These are phyloP conservation scores for Clonostachys solani DNA, from an alignment of 2,329 filamentous ascomycete genomes.

Conservation along the genomic window DNA sequence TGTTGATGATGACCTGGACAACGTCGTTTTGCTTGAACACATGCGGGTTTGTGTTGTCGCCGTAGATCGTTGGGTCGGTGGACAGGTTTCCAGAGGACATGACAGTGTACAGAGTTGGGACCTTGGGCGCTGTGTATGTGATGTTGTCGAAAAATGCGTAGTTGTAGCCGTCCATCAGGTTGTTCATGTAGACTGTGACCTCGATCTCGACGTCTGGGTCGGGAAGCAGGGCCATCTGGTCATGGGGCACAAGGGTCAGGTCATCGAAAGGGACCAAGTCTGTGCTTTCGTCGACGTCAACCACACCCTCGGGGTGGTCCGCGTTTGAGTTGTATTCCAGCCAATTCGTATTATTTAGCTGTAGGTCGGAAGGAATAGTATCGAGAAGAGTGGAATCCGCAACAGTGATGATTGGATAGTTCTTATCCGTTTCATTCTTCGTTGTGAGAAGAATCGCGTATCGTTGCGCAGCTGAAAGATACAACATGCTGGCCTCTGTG, in stretches of 20 bases:
- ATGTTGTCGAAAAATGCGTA: conserved; percentile 58
- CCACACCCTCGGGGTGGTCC: conserved; percentile 36
- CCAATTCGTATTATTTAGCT: conserved; percentile 64
- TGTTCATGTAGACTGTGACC: conserved; percentile 60
- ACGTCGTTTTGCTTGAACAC: conserved; percentile 49
- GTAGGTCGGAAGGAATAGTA: conserved; percentile 58
- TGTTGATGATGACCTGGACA: conserved; percentile 56
- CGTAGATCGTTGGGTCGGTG: conserved; percentile 44
- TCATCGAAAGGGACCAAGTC: conserved; percentile 71
- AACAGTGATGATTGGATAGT: conserved; percentile 64
- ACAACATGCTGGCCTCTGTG: conserved; percentile 57
- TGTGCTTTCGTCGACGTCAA: conserved; percentile 72
- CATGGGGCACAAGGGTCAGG: conserved; percentile 63
- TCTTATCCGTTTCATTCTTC: conserved; percentile 54
- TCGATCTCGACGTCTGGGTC: conserved; percentile 60
- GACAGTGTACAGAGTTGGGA: conserved; percentile 65
- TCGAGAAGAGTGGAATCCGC: conserved; percentile 73
- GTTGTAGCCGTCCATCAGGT: conserved; percentile 55
- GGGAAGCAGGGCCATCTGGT: conserved; percentile 55
- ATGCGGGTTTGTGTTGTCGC: conserved; percentile 42
- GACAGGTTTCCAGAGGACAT: conserved; percentile 45
- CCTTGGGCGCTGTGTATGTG: conserved; percentile 59
- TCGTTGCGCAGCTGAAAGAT: conserved; percentile 64
- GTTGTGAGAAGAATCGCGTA: conserved; percentile 60
- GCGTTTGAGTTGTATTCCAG: conserved; percentile 50